Conservation (phyloP, 768 basidiomycete genomes). For the Panaeolus cyanescens region DNA sequence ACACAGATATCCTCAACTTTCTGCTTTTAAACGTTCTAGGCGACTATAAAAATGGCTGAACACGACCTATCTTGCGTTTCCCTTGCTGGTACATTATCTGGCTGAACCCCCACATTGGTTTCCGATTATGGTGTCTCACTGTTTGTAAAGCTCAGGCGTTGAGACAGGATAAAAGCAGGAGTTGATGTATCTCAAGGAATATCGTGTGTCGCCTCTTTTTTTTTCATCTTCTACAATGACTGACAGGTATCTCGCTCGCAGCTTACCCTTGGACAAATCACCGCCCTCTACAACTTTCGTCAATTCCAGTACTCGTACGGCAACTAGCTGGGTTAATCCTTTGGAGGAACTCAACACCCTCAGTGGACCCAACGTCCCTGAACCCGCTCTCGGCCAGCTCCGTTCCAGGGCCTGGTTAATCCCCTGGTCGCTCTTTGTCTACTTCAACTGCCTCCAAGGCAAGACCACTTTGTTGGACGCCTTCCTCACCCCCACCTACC, state of each 20-base stretch:
- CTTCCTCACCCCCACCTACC: slow-evolving; percentile 94
- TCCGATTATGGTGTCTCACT: slow-evolving; percentile 83
- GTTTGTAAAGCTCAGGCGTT: slow-evolving; percentile 88
- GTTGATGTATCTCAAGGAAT: slow-evolving; percentile 89
- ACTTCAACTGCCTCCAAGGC: slow-evolving; percentile 94
- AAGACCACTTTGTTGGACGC: slow-evolving; percentile 92
- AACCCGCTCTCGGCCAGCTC: slow-evolving; percentile 82
- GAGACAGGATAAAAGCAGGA: slow-evolving; percentile 97
- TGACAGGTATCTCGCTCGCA: slow-evolving; percentile 29
- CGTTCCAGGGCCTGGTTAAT: slow-evolving; percentile 96
- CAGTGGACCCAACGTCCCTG: slow-evolving; percentile 50
- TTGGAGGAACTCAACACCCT: slow-evolving; percentile 94
- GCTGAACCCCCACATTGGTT: slow-evolving; percentile 76
- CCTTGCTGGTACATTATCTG: slow-evolving; percentile 89
- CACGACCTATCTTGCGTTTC: slow-evolving; percentile 94
- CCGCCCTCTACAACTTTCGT: slow-evolving; percentile 95
- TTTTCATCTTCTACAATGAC: not conserved
- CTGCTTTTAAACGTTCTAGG: not conserved
- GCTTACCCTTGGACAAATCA: slow-evolving; percentile 95
- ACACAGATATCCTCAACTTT: too few species aligned
- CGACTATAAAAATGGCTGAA: slow-evolving; percentile 66
- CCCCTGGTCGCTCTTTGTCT: slow-evolving; percentile 98
- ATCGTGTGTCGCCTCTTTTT: slow-evolving; percentile 55
- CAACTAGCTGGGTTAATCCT: slow-evolving; percentile 95
- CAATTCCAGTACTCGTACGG: slow-evolving; percentile 99